Evolutionary conservation across 768 basidiomycete species (phyloP).

Genomic region (Suillus weaverae): DNA sequence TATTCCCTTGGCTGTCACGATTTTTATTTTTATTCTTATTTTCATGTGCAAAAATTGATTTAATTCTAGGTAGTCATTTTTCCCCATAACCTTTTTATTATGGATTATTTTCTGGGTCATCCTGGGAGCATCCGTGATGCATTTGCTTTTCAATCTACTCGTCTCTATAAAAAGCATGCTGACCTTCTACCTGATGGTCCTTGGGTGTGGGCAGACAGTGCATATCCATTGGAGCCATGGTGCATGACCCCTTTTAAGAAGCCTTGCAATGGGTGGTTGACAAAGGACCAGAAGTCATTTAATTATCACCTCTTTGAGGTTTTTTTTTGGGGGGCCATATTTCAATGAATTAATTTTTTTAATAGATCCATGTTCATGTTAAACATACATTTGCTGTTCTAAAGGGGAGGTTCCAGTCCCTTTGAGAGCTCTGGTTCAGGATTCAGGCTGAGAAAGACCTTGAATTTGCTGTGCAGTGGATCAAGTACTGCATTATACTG

Average conservation of each 20-base stretch:
- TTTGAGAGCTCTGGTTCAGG: neutral
- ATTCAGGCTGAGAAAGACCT: neutral
- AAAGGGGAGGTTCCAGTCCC: slow-evolving; percentile 4
- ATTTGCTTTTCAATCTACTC: neutral
- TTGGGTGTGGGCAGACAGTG: slow-evolving; percentile 3
- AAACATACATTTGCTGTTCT: slow-evolving; percentile 8
- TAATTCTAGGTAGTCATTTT: neutral
- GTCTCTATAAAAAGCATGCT: neutral
- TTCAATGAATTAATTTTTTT: neutral
- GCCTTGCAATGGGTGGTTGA: neutral
- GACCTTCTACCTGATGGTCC: neutral
- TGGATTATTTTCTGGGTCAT: neutral
- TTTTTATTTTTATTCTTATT: neutral
- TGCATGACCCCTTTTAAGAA: slow-evolving; percentile 15
- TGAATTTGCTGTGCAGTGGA: neutral
- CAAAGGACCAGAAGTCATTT: neutral
- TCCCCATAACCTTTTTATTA: neutral
- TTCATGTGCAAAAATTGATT: too few relatives aligned
- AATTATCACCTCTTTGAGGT: slow-evolving; percentile 4
- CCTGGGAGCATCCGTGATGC: neutral
- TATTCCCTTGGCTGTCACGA: slow-evolving; percentile 20
- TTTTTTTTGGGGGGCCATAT: neutral
- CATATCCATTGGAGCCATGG: slow-evolving; percentile 1
- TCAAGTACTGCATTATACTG: neutral
- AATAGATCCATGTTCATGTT: neutral